Percentiles rank a stretch among this genome's conserved stretches.
Conservation (phyloP, 148 eudicot genomes). For the Chenopodium suecicum region DNA sequence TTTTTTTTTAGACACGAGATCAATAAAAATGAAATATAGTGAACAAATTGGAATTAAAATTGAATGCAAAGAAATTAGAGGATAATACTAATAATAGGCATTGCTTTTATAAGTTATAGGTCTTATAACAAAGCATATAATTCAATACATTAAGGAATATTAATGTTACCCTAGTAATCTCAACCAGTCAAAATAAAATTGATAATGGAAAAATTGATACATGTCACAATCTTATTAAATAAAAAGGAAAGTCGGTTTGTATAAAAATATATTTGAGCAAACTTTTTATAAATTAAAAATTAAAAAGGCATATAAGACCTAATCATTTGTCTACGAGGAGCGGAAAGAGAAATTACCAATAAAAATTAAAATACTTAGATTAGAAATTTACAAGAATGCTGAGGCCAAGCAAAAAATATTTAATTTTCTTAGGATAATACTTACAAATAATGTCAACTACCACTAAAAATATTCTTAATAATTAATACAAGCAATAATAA, state of each 20-base stretch:
- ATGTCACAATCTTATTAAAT: neutral
- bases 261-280: neutral
- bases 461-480: neutral
- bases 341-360: neutral
- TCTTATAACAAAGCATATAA: too few relatives aligned
- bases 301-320: neutral
- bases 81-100: too few relatives aligned
- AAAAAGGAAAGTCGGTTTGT: neutral
- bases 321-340: neutral
- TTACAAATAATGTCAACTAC: slow-evolving; percentile 3
- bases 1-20: too few relatives aligned
- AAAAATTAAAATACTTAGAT: neutral
- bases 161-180: too few relatives aligned
- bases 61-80: too few relatives aligned
- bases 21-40: too few relatives aligned
- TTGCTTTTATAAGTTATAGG: too few relatives aligned
- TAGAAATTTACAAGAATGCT: neutral
- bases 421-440: neutral
- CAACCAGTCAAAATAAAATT: neutral
- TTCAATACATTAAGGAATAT: too few relatives aligned
- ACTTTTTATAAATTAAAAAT: too few relatives aligned
- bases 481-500: neutral
- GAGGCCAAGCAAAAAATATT: neutral
- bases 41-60: too few relatives aligned
- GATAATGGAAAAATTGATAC: neutral